Base-by-base conservation (phyloP, 2,329 filamentous ascomycete species). In the Aspergillus clavatus region DNA sequence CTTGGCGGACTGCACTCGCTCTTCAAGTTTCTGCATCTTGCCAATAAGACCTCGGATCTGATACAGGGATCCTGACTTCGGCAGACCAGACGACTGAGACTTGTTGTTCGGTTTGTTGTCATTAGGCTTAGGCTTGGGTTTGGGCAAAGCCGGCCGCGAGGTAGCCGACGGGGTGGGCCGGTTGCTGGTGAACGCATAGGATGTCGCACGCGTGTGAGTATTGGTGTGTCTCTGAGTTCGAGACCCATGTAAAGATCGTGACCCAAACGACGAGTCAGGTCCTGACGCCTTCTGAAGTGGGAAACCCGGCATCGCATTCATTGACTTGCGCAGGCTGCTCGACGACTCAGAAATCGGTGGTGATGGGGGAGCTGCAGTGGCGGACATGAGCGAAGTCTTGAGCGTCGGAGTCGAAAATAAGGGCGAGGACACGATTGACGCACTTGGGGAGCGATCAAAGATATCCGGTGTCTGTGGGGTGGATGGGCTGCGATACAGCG, bases 1-100 rank as follows among this genome's bases (percentile, higher is more conserved):
- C 56, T 89, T 83, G 14, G 86, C 93, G 19, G 85, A 89, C 50
- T 97, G 89, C 7, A 98, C 91, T 36, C 93, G 82, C 52, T 93
- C 88, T 67, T 97, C 93, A 50, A 98, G 83, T 55, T 89, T 87
- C 69, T 96, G 89, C 89, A 97, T 96, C 71, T 97, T 93, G 22
- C 89, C 90, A 47, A 94, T 95, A 53, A 98, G 82, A 23, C 85
- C 86, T 53, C 91, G 88, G 60, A 98, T 95, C 65, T 98, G 93
- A 54, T 87, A 86, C 40, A 98, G 80, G 2, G 93, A 97, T 51
- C 80, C 78, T 23, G 81, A 83, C 49, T 79, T 74, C 36, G 80
- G 77, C 43, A 82, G 60, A 22, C 66, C 65, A n/a, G 59, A 65
- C 43, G 57, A 62, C 46, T 56, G 61, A 74, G 81, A 50, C 19